phyloP scores from a whole-genome alignment of 352 stramenopile species.

The Phytophthora lateralis region DNA sequence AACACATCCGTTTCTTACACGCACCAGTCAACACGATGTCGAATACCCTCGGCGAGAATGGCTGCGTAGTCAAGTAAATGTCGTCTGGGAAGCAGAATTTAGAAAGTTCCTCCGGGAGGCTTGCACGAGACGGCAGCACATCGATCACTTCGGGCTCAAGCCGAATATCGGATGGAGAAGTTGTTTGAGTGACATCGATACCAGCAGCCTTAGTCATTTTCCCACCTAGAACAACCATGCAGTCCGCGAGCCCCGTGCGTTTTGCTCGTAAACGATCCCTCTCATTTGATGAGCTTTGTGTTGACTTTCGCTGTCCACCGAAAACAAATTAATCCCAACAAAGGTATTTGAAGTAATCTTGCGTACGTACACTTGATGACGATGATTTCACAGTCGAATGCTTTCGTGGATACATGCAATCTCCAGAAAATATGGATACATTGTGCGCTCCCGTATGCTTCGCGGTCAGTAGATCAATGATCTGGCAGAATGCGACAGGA shows the following conservation, averaged over 20 bases:
- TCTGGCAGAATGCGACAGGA: constrained; percentile 57
- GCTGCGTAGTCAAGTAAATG: constrained; percentile 50
- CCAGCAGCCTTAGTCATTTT: constrained; percentile 44
- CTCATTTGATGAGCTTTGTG: constrained; percentile 11
- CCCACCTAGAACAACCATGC: constrained; percentile 59
- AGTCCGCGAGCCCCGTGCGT: constrained; percentile 49
- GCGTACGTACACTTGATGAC: constrained; percentile 19
- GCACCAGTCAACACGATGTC: constrained; percentile 76
- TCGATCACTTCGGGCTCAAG: constrained; percentile 63
- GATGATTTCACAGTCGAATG: constrained; percentile 28
- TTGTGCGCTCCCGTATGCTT: constrained; percentile 69
- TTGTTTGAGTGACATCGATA: constrained; percentile 42
- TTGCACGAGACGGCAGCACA: constrained; percentile 44
- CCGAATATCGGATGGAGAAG: constrained; percentile 46
- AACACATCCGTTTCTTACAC: not conserved
- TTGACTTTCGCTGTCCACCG: constrained; percentile 20
- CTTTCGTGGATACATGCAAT: constrained; percentile 26
- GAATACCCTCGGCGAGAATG: constrained; percentile 49
- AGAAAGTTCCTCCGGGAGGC: constrained; percentile 65
- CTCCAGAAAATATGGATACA: constrained; percentile 41
- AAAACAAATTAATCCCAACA: not conserved
- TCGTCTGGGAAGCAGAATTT: constrained; percentile 79
- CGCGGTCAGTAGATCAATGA: constrained; percentile 60
- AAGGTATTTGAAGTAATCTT: not conserved
- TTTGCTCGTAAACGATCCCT: constrained; percentile 18